Evolutionary conservation across 2,329 filamentous ascomycete species (phyloP), one percentile per base, ranked within the genome.

Genomic region (Talaromyces sp.): DNA sequence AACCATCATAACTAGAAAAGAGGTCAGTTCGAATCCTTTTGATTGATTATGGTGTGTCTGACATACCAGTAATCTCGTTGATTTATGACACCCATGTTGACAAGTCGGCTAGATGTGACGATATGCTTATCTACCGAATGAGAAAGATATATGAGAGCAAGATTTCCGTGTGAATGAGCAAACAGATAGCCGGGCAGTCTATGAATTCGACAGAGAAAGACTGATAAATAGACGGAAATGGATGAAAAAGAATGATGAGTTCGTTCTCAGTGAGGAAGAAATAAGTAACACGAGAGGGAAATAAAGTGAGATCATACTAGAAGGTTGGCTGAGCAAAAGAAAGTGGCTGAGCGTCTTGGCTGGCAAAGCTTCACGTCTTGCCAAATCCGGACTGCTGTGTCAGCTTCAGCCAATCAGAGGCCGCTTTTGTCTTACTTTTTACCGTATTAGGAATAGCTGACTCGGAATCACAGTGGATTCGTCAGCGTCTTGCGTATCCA

Each of bases 321-420:
- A 19, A 24, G 56, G 24, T 27, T 57, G 35, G 35, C 52, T 57
- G 22, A 58, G 56, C 19, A 58, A 58, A 43, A 31, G 9, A 16
- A 16, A 59, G 56, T 59, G 56, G 56, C 56, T 59, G 56, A 59
- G 56, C 52, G 24, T 9, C 52, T 59, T 58, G 35, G 54, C 37
- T 24, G 39, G 35, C 13, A 43, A 11, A 43, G 22, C 35, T 27
- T 45, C 33, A 59, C 56, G 56, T 45, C 22, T 45, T 59, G 22
- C 56, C 56, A 22, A 59, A 59, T 19, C 9, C 14, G 37, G 56
- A 41, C 56, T 22, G 14, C 27, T 43, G 56, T 14, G 22, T 45
- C 22, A 43, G 2, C 1, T 1, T 3, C 6, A 3, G 5, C 56
- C 56, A 59, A 59, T 59, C 7, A 45, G 7, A n/a, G 10, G 7